Percentiles rank a stretch among this genome's conserved stretches.
Evolutionary conservation across 1,139 yeast genomes (phyloP).

Genomic region (Zhuliangozyma parablackwelliae): DNA sequence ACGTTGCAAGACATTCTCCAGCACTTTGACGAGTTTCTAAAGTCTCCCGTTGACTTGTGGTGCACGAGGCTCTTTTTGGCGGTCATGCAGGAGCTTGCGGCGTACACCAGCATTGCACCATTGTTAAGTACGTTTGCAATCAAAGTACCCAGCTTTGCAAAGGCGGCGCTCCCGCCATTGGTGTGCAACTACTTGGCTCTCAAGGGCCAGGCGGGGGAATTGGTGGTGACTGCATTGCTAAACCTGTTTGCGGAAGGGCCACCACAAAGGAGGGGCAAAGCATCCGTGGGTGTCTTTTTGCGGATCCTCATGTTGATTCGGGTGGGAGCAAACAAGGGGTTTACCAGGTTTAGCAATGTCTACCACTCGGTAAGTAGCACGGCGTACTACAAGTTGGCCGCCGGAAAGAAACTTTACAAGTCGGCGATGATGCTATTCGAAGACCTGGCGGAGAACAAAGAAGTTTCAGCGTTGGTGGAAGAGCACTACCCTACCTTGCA

Average conservation of each 20-base stretch:
- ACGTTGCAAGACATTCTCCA: conserved; percentile 11
- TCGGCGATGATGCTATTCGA: conserved; percentile 56
- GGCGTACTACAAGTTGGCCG: conserved; percentile 31
- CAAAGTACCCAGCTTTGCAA: conserved; percentile 20
- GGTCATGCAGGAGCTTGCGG: conserved; percentile 28
- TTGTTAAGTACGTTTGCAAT: conserved; percentile 22
- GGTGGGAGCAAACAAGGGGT: conserved; percentile 33
- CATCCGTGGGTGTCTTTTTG: conserved; percentile 26
- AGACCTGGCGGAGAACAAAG: conserved; percentile 24
- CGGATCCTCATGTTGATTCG: conserved; percentile 41
- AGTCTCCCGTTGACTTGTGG: conserved; percentile 19
- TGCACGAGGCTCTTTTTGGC: conserved; percentile 28
- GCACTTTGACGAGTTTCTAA: conserved; percentile 7
- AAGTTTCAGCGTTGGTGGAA: background rate
- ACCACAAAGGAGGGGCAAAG: conserved; percentile 8
- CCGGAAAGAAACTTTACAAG: conserved; percentile 30
- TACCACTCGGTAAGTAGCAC: conserved; percentile 30
- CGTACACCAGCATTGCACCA: conserved; percentile 17
- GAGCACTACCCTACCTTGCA: conserved; percentile 9
- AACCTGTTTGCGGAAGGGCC: conserved; percentile 8
- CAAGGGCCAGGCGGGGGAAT: conserved; percentile 12
- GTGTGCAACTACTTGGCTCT: conserved; percentile 18
- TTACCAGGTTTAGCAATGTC: conserved; percentile 28
- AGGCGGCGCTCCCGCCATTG: conserved; percentile 19
- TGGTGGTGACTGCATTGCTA: conserved; percentile 9